phyloP scores from a whole-genome alignment of 257 asterid species.

The Solanum virginianum region DNA sequence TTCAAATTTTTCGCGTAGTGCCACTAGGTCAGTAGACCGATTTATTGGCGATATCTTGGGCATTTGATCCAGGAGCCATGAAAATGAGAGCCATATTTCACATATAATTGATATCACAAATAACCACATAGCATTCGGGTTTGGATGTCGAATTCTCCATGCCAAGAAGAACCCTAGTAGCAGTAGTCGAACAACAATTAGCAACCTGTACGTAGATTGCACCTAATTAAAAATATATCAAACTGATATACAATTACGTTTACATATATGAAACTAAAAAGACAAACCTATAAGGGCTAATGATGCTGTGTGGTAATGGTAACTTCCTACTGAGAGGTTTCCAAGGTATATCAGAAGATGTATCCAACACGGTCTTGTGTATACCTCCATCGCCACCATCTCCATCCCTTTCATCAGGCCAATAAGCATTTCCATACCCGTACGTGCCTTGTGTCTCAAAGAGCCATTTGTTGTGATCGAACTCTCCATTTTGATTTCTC shows the following conservation, averaged over 20 bases:
- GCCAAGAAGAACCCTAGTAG: slow-evolving; percentile 14
- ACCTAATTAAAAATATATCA: background rate
- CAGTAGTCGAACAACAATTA: slow-evolving; percentile 15
- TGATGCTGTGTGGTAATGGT: slow-evolving; percentile 40
- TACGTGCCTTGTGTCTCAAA: slow-evolving; percentile 82
- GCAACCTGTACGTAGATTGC: slow-evolving; percentile 8
- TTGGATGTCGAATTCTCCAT: slow-evolving; percentile 28
- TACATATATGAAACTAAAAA: background rate
- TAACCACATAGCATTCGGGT: slow-evolving; percentile 20
- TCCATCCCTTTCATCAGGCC: slow-evolving; percentile 64
- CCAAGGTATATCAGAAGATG: slow-evolving; percentile 71
- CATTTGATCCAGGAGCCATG: slow-evolving; percentile 28
- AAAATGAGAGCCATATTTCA: slow-evolving; percentile 28
- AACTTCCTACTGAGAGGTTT: slow-evolving; percentile 62
- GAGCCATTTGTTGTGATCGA: slow-evolving; percentile 81
- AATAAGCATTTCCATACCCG: slow-evolving; percentile 77
- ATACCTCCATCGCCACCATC: slow-evolving; percentile 36
- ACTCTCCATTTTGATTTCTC: slow-evolving; percentile 70
- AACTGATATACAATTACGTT: background rate
- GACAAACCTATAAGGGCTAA: slow-evolving; percentile 62
- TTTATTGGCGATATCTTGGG: slow-evolving; percentile 21
- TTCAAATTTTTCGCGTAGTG: slow-evolving; percentile 22
- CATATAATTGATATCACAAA: slow-evolving; percentile 26
- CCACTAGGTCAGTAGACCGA: slow-evolving; percentile 23
- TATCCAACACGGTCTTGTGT: slow-evolving; percentile 29